phyloP scores from a whole-genome alignment of 1,139 yeast species.

The Ashbya aceris region DNA sequence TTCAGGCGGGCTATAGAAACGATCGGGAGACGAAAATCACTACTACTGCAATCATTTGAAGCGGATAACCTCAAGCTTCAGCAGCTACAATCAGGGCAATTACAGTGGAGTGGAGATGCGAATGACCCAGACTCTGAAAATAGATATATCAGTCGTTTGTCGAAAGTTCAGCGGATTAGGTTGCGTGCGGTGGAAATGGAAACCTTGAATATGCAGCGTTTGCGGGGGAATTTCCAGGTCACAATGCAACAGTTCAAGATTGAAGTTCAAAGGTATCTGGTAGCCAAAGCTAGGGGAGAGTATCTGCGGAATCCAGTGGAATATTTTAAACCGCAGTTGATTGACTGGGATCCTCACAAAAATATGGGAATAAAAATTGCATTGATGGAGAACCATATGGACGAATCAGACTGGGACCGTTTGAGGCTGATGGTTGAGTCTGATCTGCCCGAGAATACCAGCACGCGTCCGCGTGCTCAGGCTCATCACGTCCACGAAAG shows the following conservation, averaged over 20 bases:
- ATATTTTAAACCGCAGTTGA: conserved; percentile 12
- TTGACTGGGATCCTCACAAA: conserved; percentile 17
- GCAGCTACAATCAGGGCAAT: conserved; percentile 5
- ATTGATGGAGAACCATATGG: conserved; percentile 6
- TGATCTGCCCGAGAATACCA: conserved; percentile 2
- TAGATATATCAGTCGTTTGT: conserved; percentile 2
- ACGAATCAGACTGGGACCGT: conserved; percentile 4
- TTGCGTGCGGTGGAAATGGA: conserved; percentile 28
- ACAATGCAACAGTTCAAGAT: conserved; percentile 23
- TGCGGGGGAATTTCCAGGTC: conserved; percentile 18
- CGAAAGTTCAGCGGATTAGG: conserved; percentile 24
- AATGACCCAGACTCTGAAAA: conserved; percentile 2
- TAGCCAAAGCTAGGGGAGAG: conserved; percentile 14
- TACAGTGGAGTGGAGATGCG: conserved; percentile 3
- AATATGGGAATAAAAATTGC: conserved; percentile 12
- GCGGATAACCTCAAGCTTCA: conserved; percentile 8
- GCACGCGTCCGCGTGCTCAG: conserved; percentile 1
- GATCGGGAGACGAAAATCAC: conserved; percentile 7
- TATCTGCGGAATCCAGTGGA: conserved; percentile 19
- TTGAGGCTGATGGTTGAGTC: conserved; percentile 4
- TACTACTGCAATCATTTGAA: conserved; percentile 8
- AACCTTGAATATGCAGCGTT: conserved; percentile 23
- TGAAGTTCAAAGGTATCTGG: conserved; percentile 18
- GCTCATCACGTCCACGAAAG: neutral
- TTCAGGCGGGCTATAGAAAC: conserved; percentile 6